Evolutionary conservation across 106 monocot genomes (phyloP).

Genomic region (Acanthochlamys bracteata): DNA sequence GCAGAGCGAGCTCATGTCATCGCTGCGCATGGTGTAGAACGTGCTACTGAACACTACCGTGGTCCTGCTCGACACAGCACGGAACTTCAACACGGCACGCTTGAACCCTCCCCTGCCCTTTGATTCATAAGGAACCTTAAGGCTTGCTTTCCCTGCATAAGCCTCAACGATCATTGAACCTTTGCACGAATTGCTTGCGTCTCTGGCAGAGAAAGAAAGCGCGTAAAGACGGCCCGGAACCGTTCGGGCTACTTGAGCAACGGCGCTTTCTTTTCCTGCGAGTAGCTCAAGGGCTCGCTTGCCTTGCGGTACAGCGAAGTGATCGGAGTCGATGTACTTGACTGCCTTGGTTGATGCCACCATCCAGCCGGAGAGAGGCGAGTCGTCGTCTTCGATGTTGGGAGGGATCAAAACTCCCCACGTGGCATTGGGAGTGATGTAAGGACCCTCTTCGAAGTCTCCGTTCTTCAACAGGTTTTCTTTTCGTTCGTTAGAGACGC

Average conservation of each 20-base stretch:
- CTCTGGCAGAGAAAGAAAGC: not conserved
- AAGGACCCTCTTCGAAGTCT: slow-evolving; percentile 11
- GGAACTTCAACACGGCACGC: slow-evolving; percentile 1
- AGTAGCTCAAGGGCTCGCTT: slow-evolving; percentile 2
- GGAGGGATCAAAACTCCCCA: slow-evolving; percentile 7
- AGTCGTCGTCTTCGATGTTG: slow-evolving; percentile 2
- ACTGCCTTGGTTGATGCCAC: slow-evolving; percentile 6
- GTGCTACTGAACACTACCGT: slow-evolving; percentile 1
- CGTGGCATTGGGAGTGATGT: slow-evolving; percentile 5
- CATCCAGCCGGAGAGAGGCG: slow-evolving; percentile 1
- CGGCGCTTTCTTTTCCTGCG: not conserved
- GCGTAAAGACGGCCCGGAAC: not conserved
- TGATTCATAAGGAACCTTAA: not conserved
- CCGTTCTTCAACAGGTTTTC: slow-evolving; percentile 13
- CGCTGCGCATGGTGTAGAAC: slow-evolving; percentile 1
- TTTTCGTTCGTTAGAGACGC: too few species aligned
- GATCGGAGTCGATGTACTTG: slow-evolving; percentile 7
- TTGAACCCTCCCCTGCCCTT: slow-evolving; percentile 6
- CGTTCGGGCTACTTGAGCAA: not conserved
- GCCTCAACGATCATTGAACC: slow-evolving; percentile 5
- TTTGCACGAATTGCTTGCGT: slow-evolving; percentile 1
- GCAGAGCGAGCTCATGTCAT: slow-evolving; percentile 10
- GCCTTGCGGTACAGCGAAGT: slow-evolving; percentile 4
- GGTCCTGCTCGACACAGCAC: not conserved
- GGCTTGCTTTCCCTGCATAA: not conserved